Evolutionary conservation across 805 yeast species (phyloP).

Genomic region (Myxozyma neotropica): DNA sequence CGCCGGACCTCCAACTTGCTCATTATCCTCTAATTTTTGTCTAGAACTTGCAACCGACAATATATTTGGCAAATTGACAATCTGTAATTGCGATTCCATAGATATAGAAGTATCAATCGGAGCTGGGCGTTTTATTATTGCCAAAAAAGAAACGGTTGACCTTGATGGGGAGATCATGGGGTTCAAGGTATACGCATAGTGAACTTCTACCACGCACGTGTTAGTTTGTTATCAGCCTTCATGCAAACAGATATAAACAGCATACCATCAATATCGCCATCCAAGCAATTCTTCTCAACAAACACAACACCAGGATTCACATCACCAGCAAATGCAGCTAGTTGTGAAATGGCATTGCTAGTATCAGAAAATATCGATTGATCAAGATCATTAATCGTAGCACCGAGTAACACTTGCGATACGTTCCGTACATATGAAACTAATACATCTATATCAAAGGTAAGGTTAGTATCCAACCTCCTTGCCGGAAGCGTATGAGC

Average conservation of each 20-base stretch:
- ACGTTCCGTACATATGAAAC: slow-evolving; percentile 26
- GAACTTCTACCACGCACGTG: neutral
- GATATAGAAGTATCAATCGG: slow-evolving; percentile 23
- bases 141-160: slow-evolving; percentile 32
- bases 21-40: slow-evolving; percentile 2
- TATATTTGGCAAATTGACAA: slow-evolving; percentile 44
- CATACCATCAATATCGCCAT: slow-evolving; percentile 11
- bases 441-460: slow-evolving; percentile 10
- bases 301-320: slow-evolving; percentile 36
- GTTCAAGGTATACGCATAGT: slow-evolving; percentile 8
- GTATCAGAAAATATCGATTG: slow-evolving; percentile 27
- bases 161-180: slow-evolving; percentile 1
- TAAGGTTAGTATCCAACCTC: neutral
- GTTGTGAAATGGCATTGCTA: slow-evolving; percentile 5
- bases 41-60: slow-evolving; percentile 5
- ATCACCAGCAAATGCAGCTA: slow-evolving; percentile 35
- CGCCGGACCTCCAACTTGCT: neutral
- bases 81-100: slow-evolving; percentile 42
- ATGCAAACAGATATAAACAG: neutral
- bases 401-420: slow-evolving; percentile 33
- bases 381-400: slow-evolving; percentile 33
- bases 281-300: slow-evolving; percentile 28
- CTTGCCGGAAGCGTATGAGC: neutral
- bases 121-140: slow-evolving; percentile 35
- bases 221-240: neutral